These are phyloP conservation scores for Aspergillus affinis DNA, from an alignment of 495 filamentous ascomycete species.

Conservation along the genomic window DNA sequence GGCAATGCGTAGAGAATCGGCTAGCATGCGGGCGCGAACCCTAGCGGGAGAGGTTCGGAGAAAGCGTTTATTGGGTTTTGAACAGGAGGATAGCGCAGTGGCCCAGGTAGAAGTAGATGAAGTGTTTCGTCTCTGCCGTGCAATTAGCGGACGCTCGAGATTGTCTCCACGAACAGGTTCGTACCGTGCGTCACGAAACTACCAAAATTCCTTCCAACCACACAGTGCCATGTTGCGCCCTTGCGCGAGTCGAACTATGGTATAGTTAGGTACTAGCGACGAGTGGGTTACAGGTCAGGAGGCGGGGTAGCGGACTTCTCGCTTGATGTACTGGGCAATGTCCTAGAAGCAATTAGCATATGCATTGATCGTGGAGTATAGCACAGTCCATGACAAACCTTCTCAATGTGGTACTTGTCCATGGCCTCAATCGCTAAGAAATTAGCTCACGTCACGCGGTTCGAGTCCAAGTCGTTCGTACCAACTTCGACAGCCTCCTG, in stretches of 20 bases:
- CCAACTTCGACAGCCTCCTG: constrained; percentile 90
- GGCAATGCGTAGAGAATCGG: constrained; percentile 6
- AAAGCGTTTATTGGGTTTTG: constrained; percentile 81
- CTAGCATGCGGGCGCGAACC: background rate
- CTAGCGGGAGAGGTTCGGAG: background rate
- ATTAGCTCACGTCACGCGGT: constrained; percentile 22
- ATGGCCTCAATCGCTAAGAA: constrained; percentile 85
- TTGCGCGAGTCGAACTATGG: constrained; percentile 82
- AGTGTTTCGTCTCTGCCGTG: constrained; percentile 89
- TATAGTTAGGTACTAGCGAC: constrained; percentile 24
- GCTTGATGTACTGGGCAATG: constrained; percentile 96
- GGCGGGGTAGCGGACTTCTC: constrained; percentile 61
- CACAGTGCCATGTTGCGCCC: constrained; percentile 97
- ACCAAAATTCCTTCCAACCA: constrained; percentile 96
- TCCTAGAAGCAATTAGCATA: constrained; percentile 56
- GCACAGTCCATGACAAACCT: constrained; percentile 52
- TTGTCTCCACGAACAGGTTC: constrained; percentile 11
- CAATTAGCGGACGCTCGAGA: constrained; percentile 12
- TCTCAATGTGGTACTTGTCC: constrained; percentile 89
- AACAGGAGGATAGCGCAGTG: constrained; percentile 98
- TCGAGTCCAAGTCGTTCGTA: constrained; percentile 46
- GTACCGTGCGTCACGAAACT: constrained; percentile 98
- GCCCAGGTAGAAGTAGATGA: constrained; percentile 99
- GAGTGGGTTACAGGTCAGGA: constrained; percentile 10
- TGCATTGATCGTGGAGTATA: constrained; percentile 3